A percentile compares a stretch with the other conserved stretches of the same genome.
phyloP scores from a whole-genome alignment of 2,329 filamentous ascomycete species.

The Pseudogymnoascus sp. region DNA sequence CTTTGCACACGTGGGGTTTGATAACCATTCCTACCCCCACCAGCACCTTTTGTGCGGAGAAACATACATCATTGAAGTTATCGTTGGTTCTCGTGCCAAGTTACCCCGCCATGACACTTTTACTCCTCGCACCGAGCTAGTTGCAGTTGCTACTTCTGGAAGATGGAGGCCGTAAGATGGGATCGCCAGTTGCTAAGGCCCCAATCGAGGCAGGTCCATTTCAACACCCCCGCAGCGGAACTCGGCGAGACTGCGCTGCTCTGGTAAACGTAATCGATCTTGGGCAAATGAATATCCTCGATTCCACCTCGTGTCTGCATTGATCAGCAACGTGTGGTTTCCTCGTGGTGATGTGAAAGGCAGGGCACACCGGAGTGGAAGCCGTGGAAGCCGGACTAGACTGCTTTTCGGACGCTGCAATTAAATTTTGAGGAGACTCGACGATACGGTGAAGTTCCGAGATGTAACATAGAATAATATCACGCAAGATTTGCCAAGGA shows the following conservation, averaged over 20 bases:
- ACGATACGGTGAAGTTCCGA: background rate
- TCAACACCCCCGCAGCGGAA: background rate
- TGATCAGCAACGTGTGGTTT: background rate
- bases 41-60: background rate
- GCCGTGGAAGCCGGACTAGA: slow-evolving; percentile 3
- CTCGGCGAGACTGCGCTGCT: background rate
- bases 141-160: background rate
- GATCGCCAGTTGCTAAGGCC: background rate
- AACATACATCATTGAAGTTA: slow-evolving; percentile 1
- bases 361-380: background rate
- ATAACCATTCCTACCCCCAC: background rate
- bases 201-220: background rate
- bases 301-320: background rate
- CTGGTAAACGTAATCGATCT: background rate
- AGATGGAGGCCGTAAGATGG: background rate
- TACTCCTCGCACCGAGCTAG: background rate
- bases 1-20: background rate
- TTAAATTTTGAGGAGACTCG: background rate
- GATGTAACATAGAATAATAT: background rate
- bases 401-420: background rate
- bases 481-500: background rate
- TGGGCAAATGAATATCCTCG: background rate
- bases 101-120: background rate
- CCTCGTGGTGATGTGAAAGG: background rate
- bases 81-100: background rate